A percentile compares a stretch with the other conserved stretches of the same genome.
phyloP scores from a whole-genome alignment of 805 yeast genomes.

The Nakazawaea ishiwadae region DNA sequence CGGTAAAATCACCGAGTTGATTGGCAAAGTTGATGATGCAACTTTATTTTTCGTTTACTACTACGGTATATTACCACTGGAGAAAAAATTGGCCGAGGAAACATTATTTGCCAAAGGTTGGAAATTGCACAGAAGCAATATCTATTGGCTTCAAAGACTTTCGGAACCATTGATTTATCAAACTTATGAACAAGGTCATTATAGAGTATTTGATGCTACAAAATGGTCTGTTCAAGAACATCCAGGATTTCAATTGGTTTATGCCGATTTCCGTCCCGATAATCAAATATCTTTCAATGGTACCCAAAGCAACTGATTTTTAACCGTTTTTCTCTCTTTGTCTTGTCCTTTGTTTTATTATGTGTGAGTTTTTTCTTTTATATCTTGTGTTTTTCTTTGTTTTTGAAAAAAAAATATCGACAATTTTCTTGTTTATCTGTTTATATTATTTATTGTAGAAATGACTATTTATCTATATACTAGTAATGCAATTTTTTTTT shows the following conservation, averaged over 20 bases:
- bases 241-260: conserved; percentile 12
- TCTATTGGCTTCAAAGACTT: conserved; percentile 12
- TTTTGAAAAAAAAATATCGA: too few relatives aligned
- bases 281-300: background rate
- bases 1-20: conserved; percentile 9
- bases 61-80: conserved; percentile 8
- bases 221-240: conserved; percentile 13
- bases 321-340: too few relatives aligned
- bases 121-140: conserved; percentile 12
- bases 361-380: too few relatives aligned
- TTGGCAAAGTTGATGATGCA: conserved; percentile 9
- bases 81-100: conserved; percentile 8
- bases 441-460: too few relatives aligned
- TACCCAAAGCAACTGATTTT: too few relatives aligned
- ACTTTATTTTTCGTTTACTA: conserved; percentile 11
- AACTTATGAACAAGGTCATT: conserved; percentile 11
- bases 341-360: too few relatives aligned
- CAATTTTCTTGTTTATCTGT: too few relatives aligned
- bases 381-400: too few relatives aligned
- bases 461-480: background rate
- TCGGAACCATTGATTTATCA: conserved; percentile 10
- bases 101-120: conserved; percentile 11
- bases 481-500: background rate
- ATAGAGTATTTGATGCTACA: conserved; percentile 11
- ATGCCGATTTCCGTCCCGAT: conserved; percentile 10